phyloP scores from a whole-genome alignment of 495 filamentous ascomycete species.

The Aspergillus nidulans region DNA sequence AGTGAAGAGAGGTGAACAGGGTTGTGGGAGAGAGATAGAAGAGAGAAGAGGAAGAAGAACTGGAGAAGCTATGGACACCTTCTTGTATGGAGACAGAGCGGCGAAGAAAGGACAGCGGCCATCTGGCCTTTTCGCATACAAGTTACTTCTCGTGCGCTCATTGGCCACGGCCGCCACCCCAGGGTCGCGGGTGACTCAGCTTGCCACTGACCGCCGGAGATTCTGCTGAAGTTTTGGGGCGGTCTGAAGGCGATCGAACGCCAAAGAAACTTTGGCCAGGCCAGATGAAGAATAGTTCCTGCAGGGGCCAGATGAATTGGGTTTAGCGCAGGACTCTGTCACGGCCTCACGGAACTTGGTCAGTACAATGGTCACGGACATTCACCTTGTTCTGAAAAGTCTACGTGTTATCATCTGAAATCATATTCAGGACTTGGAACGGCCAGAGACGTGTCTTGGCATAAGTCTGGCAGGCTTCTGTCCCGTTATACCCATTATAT shows the following conservation, averaged over 20 bases:
- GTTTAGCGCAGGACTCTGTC: neutral
- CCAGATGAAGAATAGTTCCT: slow-evolving; percentile 1
- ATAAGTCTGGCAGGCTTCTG: too few relatives aligned
- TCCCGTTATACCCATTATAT: neutral
- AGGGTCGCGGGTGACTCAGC: slow-evolving; percentile 25
- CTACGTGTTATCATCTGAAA: too few relatives aligned
- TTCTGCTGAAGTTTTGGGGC: slow-evolving; percentile 10
- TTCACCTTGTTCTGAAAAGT: too few relatives aligned
- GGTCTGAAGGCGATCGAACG: slow-evolving; percentile 23
- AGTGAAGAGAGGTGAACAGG: neutral
- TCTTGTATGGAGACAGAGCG: slow-evolving; percentile 24
- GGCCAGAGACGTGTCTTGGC: too few relatives aligned
- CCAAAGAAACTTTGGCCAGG: slow-evolving; percentile 12
- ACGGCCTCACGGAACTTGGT: slow-evolving; percentile 9
- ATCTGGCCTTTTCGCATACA: slow-evolving; percentile 43
- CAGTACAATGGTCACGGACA: neutral
- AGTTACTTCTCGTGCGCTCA: slow-evolving; percentile 40
- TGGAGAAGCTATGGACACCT: slow-evolving; percentile 17
- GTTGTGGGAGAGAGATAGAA: neutral
- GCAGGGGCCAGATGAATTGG: neutral
- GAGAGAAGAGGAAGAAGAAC: slow-evolving; percentile 7
- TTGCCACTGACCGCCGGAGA: slow-evolving; percentile 23
- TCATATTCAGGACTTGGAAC: too few relatives aligned
- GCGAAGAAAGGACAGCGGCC: slow-evolving; percentile 35
- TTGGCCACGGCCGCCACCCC: slow-evolving; percentile 26